Evolutionary conservation across 2,329 filamentous ascomycete species (phyloP).

Genomic region (Pseudocercospora cruenta): DNA sequence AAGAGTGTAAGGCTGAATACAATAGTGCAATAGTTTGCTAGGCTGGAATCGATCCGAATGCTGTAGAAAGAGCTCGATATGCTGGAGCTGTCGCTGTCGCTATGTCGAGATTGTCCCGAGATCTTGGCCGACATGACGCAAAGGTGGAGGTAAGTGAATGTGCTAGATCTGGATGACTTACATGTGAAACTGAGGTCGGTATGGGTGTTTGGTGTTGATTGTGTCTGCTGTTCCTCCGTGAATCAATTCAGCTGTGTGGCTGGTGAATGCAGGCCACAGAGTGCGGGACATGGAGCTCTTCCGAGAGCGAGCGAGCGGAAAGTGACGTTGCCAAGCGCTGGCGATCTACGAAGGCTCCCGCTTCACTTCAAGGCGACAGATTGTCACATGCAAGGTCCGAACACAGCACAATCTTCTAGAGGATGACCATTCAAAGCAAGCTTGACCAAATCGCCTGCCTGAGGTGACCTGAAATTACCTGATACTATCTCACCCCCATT

Average conservation of each 20-base stretch:
- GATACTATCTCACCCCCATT: not conserved
- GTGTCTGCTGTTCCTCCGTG: not conserved
- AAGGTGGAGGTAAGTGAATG: not conserved
- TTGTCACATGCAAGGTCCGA: not conserved
- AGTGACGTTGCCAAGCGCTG: slow-evolving; percentile 2
- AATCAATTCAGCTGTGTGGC: not conserved
- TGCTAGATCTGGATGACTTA: not conserved
- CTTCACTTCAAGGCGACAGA: not conserved
- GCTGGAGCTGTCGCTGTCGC: not conserved
- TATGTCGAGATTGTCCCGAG: not conserved
- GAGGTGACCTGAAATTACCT: not conserved
- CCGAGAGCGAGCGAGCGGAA: not conserved
- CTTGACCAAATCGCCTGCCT: not conserved
- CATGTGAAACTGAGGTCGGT: not conserved
- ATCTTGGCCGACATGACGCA: not conserved
- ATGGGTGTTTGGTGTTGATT: not conserved
- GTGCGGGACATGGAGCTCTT: not conserved
- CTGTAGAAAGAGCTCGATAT: slow-evolving; percentile 5
- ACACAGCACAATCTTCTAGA: not conserved
- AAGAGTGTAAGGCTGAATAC: not conserved
- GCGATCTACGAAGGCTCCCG: not conserved
- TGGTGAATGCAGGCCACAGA: not conserved
- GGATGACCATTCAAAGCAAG: not conserved
- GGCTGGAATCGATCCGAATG: slow-evolving; percentile 23
- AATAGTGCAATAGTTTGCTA: slow-evolving; percentile 7